Conservation (phyloP, 2,329 filamentous ascomycete species). For the Diaporthe sp. region DNA sequence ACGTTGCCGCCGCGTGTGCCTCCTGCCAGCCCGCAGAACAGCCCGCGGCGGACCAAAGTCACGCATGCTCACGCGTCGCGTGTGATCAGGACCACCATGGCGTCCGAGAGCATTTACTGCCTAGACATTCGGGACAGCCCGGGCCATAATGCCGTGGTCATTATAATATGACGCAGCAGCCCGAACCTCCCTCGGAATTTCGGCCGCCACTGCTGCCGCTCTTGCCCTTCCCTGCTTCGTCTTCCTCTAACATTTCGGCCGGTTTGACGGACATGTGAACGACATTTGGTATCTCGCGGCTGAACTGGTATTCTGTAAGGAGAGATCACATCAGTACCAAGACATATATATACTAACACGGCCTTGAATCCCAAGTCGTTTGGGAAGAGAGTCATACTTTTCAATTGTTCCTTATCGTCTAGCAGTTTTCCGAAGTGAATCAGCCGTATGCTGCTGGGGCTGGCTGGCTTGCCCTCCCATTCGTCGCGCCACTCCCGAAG, state of each 20-base stretch:
- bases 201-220: slow-evolving; percentile 54
- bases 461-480: slow-evolving; percentile 88
- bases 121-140: background rate
- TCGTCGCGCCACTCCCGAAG: slow-evolving; percentile 92
- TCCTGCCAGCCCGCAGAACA: background rate
- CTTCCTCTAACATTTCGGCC: slow-evolving; percentile 84
- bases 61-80: background rate
- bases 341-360: background rate
- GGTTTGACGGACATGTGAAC: slow-evolving; percentile 96
- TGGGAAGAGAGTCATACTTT: slow-evolving; percentile 68
- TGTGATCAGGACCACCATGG: background rate
- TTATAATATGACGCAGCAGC: slow-evolving; percentile 65
- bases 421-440: slow-evolving; percentile 93
- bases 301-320: slow-evolving; percentile 79
- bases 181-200: slow-evolving; percentile 51
- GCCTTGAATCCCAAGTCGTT: background rate
- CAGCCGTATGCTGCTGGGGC: slow-evolving; percentile 87
- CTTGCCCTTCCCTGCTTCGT: slow-evolving; percentile 77
- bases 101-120: background rate
- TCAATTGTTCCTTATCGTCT: slow-evolving; percentile 87
- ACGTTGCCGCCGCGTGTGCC: background rate
- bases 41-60: background rate
- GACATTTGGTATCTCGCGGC: slow-evolving; percentile 79
- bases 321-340: background rate
- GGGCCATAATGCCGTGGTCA: background rate